Base-by-base conservation (phyloP, 73 alveolate species). In the Tetrahymena malaccensis region DNA sequence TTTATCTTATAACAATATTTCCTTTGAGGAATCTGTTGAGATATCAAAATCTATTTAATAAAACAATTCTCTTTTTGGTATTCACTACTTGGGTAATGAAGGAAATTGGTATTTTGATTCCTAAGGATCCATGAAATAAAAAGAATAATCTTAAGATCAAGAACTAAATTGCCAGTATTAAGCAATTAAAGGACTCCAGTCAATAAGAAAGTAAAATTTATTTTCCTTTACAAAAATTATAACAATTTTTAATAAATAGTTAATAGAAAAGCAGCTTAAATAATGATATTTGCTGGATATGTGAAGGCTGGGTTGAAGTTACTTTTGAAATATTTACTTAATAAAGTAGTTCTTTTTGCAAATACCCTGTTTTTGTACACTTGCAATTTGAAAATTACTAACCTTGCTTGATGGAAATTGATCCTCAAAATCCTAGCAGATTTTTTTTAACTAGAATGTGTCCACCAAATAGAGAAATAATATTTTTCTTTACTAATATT, bases 271-370 rank as follows among this genome's bases (percentile, higher is more conserved):
- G 89, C 25, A 95, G 31, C 38, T 85, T 35, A 85, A 56, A 94
- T 15, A 95, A 95, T 43, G 97, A 89, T 89, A 33, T 85, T 55
- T 95, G 97, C 50, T 95, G 97, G 97, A 70, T 95, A 89, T 95
- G 97, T 89, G 95, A 95, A 4, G 97, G 97, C 35, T 95, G 97
- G 97, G 35, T 85, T 33, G 97, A 95, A 95, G 57, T 95, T 8
- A 95, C 94, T 25, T 95, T 95, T 95, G 58, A 95, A 95, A 50
- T 56, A 27, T n/a, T 85, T 22, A 93, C 94, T 85, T 89, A 94
- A 50, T 43, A 89, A 58, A 85, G 95, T 34, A 57, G 93, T 34
- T 34, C 89, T 34, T 43, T 93, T 57, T 22, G 44, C 16, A 94
- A 95, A 85, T 95, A 85, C 89, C 97, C 97, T 22, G 94, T 95